Evolutionary conservation across 176 grass and related monocot genomes (phyloP).

Genomic region (Oryza glaberrima): DNA sequence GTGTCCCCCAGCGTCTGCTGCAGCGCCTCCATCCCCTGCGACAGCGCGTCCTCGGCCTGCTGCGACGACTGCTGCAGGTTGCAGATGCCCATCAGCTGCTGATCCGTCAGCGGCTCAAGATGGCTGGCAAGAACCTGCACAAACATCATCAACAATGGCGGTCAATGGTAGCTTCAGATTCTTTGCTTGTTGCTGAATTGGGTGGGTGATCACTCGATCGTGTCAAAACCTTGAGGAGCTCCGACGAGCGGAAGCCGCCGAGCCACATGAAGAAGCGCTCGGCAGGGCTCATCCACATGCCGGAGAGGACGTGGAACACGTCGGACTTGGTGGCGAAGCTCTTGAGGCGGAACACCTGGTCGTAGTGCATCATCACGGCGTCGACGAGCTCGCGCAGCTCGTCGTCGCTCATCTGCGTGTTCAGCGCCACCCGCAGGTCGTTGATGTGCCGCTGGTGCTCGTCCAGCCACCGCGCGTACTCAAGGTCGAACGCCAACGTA

Average conservation of each 20-base stretch:
- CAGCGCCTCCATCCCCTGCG: conserved; percentile 95
- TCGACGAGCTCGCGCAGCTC: conserved; percentile 74
- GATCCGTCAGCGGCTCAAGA: conserved; percentile 74
- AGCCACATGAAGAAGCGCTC: conserved; percentile 99
- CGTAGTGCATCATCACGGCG: conserved; percentile 67
- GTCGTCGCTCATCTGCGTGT: conserved; percentile 53
- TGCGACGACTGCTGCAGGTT: conserved; percentile 80
- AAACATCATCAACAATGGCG: neutral
- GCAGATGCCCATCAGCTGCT: conserved; percentile 90
- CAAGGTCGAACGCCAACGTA: conserved; percentile 70
- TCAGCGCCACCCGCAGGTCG: conserved; percentile 70
- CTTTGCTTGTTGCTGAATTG: no score
- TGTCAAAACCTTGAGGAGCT: conserved; percentile 68
- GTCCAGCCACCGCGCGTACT: conserved; percentile 91
- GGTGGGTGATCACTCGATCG: no score
- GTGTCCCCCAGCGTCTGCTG: conserved; percentile 75
- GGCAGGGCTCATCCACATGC: conserved; percentile 89
- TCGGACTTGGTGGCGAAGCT: conserved; percentile 59
- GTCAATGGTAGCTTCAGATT: neutral
- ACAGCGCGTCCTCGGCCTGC: conserved; percentile 93
- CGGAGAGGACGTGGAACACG: conserved; percentile 88
- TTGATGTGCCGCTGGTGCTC: conserved; percentile 78
- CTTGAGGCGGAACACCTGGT: conserved; percentile 81
- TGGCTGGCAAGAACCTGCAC: conserved; percentile 61
- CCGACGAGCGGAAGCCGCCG: conserved; percentile 85